These are phyloP conservation scores for Talaromyces sp. DNA, from an alignment of 2,329 filamentous ascomycete genomes.

Conservation along the genomic window DNA sequence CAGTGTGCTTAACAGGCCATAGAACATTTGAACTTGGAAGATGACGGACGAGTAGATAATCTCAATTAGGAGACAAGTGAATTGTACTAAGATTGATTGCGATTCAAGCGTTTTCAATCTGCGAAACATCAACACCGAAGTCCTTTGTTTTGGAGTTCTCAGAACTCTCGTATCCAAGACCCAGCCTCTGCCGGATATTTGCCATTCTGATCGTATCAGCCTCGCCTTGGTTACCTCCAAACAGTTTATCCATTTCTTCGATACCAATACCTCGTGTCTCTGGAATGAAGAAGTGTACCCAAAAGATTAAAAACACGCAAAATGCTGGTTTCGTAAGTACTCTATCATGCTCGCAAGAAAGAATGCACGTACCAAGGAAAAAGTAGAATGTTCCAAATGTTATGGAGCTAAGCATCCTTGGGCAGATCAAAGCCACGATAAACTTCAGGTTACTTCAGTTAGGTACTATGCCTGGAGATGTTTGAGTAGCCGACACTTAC, in stretches of 20 bases:
- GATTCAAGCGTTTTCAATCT: slow-evolving; percentile 1
- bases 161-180: background rate
- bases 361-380: slow-evolving; percentile 48
- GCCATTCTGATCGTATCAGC: background rate
- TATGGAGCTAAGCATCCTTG: slow-evolving; percentile 64
- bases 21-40: no score
- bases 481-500: slow-evolving; percentile 32
- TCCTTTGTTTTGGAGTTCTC: background rate
- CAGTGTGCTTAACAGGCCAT: no score
- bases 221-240: background rate
- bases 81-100: no score
- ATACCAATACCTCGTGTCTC: slow-evolving; percentile 31
- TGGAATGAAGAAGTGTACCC: slow-evolving; percentile 16
- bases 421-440: slow-evolving; percentile 68
- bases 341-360: background rate
- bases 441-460: slow-evolving; percentile 48
- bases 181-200: background rate
- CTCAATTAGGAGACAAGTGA: no score
- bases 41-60: no score
- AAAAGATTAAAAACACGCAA: slow-evolving; percentile 4
- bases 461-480: background rate
- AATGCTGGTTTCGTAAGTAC: slow-evolving; percentile 28
- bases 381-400: slow-evolving; percentile 70
- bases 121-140: background rate
- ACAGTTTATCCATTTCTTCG: slow-evolving; percentile 31